These are phyloP conservation scores for Thuidium tamariscinum DNA, from an alignment of 225 moss, liverwort and hornwort species.

Conservation along the genomic window DNA sequence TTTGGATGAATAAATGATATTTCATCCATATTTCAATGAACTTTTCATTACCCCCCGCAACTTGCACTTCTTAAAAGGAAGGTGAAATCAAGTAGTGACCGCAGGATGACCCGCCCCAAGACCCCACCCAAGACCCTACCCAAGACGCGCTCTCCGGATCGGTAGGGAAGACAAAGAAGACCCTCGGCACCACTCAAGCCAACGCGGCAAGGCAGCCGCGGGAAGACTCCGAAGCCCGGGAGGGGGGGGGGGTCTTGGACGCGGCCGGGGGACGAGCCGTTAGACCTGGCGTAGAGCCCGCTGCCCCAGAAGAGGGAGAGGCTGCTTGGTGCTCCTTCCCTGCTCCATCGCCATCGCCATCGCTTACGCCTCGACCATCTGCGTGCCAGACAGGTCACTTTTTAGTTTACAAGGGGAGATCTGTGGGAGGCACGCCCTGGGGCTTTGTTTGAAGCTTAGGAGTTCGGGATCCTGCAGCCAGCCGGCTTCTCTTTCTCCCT, in stretches of 20 bases:
- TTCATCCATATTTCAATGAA: not conserved
- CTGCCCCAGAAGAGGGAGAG: not conserved
- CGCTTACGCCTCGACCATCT: not conserved
- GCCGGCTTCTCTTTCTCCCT: not conserved
- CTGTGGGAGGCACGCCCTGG: not conserved
- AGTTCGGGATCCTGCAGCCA: not conserved
- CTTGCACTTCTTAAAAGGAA: not conserved
- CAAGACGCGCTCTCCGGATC: not conserved
- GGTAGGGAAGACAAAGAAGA: not conserved
- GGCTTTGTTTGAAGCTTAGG: not conserved
- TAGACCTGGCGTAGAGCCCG: constrained; percentile 12
- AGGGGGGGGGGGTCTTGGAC: not conserved
- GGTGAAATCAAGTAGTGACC: not conserved
- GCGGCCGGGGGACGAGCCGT: constrained; percentile 5
- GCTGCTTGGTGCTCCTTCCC: not conserved
- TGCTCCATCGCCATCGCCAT: constrained; percentile 6
- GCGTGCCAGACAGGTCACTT: not conserved
- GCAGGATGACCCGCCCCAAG: not conserved
- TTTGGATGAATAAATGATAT: not conserved
- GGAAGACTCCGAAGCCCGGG: not conserved
- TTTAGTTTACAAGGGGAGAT: not conserved
- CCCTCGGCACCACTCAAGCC: not conserved
- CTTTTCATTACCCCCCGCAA: not conserved
- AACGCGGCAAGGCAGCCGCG: not conserved
- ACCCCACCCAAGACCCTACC: not conserved